phyloP scores from a whole-genome alignment of 345 rosid genomes.

The Crucihimalaya himalaica region DNA sequence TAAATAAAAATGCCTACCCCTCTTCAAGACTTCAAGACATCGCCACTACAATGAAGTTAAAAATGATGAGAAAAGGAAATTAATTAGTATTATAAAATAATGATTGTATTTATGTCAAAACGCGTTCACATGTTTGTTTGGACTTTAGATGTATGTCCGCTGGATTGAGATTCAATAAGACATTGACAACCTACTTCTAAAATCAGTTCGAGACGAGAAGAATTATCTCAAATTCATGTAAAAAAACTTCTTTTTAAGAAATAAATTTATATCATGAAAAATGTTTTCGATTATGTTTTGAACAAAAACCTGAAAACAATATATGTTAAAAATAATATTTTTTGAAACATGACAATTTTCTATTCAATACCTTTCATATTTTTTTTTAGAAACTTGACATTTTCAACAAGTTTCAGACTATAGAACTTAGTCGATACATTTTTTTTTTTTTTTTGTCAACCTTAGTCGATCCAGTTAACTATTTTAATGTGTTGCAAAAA shows the following conservation, averaged over 20 bases:
- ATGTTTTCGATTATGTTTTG: not conserved
- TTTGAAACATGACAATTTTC: not conserved
- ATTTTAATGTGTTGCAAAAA: not conserved
- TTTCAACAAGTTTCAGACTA: not conserved
- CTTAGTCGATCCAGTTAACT: not conserved
- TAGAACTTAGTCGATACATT: not conserved
- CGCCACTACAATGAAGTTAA: not conserved
- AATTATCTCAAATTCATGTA: not conserved
- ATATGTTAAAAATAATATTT: not conserved
- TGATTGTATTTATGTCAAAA: constrained; percentile 8
- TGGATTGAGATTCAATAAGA: constrained; percentile 9
- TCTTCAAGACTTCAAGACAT: not conserved
- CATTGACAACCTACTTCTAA: not conserved
- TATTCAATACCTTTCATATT: not conserved
- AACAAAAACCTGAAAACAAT: not conserved
- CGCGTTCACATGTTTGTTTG: constrained; percentile 10
- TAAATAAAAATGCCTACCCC: not conserved
- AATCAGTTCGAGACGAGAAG: not conserved
- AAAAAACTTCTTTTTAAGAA: not conserved
- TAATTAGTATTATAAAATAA: not conserved
- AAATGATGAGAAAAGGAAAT: not conserved
- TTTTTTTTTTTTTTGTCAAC: too few species aligned
- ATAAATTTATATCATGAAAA: not conserved
- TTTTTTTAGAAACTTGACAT: too few species aligned
- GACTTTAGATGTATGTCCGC: not conserved